A percentile compares a stretch with the other conserved stretches of the same genome.
These are phyloP conservation scores for Amphicarpaea edgeworthii DNA, from an alignment of 306 rosid species.

Conservation along the genomic window DNA sequence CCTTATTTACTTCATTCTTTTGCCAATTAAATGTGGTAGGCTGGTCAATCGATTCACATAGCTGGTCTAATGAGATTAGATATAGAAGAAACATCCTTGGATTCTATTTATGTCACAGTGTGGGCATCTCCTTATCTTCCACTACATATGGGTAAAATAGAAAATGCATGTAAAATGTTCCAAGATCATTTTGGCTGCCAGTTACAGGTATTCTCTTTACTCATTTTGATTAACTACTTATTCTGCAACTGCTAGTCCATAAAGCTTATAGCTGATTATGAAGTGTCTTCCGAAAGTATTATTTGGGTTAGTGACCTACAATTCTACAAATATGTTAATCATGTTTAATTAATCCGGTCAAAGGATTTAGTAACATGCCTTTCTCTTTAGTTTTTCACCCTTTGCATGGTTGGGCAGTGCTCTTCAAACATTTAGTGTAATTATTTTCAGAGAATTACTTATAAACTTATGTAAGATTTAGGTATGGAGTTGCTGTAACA, in stretches of 20 bases:
- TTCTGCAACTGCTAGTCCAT: slow-evolving; percentile 9
- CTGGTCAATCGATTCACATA: slow-evolving; percentile 83
- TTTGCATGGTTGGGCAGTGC: not conserved
- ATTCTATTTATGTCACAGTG: slow-evolving; percentile 73
- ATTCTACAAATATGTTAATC: slow-evolving; percentile 30
- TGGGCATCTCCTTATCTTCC: slow-evolving; percentile 97
- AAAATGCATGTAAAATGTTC: slow-evolving; percentile 68
- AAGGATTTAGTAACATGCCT: not conserved
- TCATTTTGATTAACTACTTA: slow-evolving; percentile 30
- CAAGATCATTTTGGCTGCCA: slow-evolving; percentile 87
- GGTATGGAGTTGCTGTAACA: not conserved
- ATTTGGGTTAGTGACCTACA: slow-evolving; percentile 18
- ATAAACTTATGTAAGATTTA: slow-evolving; percentile 2
- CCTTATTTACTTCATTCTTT: slow-evolving; percentile 21
- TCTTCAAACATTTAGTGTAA: not conserved
- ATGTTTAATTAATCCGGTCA: slow-evolving; percentile 1
- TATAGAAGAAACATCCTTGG: slow-evolving; percentile 72
- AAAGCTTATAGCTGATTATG: slow-evolving; percentile 1
- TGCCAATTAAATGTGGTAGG: no score
- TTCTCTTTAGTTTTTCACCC: not conserved
- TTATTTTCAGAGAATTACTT: slow-evolving; percentile 8
- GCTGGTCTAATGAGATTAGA: slow-evolving; percentile 96
- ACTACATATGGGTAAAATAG: slow-evolving; percentile 90
- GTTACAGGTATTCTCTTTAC: slow-evolving; percentile 66
- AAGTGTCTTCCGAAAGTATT: slow-evolving; percentile 12